Percentiles rank a stretch among this genome's conserved stretches.
Conservation (phyloP, 2,329 filamentous ascomycete species). For the Phialophora chinensis region DNA sequence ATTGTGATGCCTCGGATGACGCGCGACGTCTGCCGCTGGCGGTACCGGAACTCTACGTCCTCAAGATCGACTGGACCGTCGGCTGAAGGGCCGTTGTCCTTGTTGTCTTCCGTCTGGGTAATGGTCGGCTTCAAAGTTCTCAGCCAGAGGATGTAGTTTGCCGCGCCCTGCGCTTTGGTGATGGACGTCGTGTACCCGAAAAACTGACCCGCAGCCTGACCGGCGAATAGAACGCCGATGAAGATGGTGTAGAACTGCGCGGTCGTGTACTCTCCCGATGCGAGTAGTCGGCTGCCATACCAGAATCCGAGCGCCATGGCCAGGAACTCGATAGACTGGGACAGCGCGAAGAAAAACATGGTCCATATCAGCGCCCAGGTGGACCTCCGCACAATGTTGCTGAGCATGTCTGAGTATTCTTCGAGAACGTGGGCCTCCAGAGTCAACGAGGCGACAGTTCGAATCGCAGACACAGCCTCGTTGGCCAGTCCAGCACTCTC, state of each 20-base stretch:
- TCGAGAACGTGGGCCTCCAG: constrained; percentile 52
- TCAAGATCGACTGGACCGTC: constrained; percentile 53
- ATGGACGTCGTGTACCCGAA: constrained; percentile 52
- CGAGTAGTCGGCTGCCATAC: constrained; percentile 69
- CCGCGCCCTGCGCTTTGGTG: constrained; percentile 57
- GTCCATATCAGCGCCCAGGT: constrained; percentile 40
- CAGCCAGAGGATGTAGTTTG: constrained; percentile 60
- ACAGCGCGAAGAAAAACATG: constrained; percentile 43
- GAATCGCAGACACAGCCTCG: constrained; percentile 58
- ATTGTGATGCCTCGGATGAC: constrained; percentile 44
- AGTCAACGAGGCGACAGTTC: constrained; percentile 58
- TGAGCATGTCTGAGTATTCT: constrained; percentile 42
- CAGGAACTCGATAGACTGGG: constrained; percentile 44
- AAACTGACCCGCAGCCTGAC: constrained; percentile 41
- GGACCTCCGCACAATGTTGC: constrained; percentile 38
- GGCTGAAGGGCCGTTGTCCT: constrained; percentile 45
- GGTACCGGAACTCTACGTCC: constrained; percentile 51
- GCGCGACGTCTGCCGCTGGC: constrained; percentile 39
- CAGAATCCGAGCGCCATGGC: constrained; percentile 51
- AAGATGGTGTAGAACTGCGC: constrained; percentile 54
- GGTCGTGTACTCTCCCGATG: constrained; percentile 52
- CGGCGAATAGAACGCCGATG: constrained; percentile 50
- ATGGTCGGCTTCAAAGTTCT: constrained; percentile 51
- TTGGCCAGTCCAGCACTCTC: constrained; percentile 57
- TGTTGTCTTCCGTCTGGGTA: constrained; percentile 52